Evolutionary conservation across 192 early-diverging fungal genomes (phyloP).

Genomic region (Rhizophagus clarus): DNA sequence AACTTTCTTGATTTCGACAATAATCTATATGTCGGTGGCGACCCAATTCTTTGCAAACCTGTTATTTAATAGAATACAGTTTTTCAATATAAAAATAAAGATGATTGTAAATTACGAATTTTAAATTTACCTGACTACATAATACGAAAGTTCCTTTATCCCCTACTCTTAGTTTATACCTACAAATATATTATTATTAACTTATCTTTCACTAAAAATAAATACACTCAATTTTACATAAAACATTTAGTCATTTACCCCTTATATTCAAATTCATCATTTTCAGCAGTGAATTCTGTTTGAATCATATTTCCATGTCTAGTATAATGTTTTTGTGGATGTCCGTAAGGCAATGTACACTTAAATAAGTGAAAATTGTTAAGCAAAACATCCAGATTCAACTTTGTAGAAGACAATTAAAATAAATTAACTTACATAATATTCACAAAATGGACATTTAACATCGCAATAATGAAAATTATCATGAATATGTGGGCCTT

Average conservation of each 20-base stretch:
- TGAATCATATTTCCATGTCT: slow-evolving; percentile 24
- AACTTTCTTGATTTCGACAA: slow-evolving; percentile 12
- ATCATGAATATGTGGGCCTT: slow-evolving; percentile 19
- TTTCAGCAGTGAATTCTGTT: slow-evolving; percentile 13
- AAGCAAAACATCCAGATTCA: too few relatives aligned
- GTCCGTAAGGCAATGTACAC: slow-evolving; percentile 20
- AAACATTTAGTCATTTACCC: slow-evolving; percentile 1
- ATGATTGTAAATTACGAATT: neutral
- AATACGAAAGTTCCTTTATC: slow-evolving; percentile 19
- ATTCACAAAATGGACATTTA: slow-evolving; percentile 25
- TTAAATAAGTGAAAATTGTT: neutral
- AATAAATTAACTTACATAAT: neutral
- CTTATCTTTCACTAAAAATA: too few relatives aligned
- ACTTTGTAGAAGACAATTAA: too few relatives aligned
- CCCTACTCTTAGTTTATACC: neutral
- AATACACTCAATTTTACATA: neutral
- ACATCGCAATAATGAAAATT: slow-evolving; percentile 17
- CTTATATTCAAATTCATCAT: slow-evolving; percentile 18
- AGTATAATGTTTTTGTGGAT: neutral
- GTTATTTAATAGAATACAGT: too few relatives aligned
- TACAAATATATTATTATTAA: neutral
- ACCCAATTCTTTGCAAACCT: slow-evolving; percentile 19
- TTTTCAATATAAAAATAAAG: neutral
- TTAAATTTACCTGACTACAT: slow-evolving; percentile 11
- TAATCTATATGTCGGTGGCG: slow-evolving; percentile 34